Conservation (phyloP, 1,284 basidiomycete species). For the Cutaneotrichosporon sp. region DNA sequence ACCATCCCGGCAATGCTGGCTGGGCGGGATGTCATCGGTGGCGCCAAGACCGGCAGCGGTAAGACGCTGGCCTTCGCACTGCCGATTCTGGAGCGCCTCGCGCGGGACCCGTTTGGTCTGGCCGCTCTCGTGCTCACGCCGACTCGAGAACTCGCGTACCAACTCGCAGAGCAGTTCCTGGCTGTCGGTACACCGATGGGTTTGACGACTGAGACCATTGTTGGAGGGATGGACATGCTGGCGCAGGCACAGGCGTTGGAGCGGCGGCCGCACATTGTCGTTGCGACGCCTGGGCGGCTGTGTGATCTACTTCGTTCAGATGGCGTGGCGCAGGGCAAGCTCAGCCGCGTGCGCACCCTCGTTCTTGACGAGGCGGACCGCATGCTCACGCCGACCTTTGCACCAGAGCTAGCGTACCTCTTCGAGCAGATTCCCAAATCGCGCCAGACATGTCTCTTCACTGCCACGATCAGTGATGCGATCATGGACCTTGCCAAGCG, state of each 20-base stretch:
- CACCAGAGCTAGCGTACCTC: conserved; percentile 74
- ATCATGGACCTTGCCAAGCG: conserved; percentile 75
- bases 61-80: conserved; percentile 97
- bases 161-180: conserved; percentile 92
- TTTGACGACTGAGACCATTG: conserved; percentile 77
- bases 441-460: conserved; percentile 93
- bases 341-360: conserved; percentile 78
- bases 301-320: conserved; percentile 84
- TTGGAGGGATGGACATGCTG: conserved; percentile 99
- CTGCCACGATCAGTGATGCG: conserved; percentile 84
- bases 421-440: conserved; percentile 75
- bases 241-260: conserved; percentile 82
- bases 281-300: conserved; percentile 93
- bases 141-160: conserved; percentile 91
- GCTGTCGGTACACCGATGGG: conserved; percentile 80
- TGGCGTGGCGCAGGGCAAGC: conserved; percentile 67
- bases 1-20: conserved; percentile 82
- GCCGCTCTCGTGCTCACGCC: conserved; percentile 91
- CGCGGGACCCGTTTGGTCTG: conserved; percentile 85
- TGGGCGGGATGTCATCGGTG: conserved; percentile 89
- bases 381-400: conserved; percentile 83
- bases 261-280: conserved; percentile 82
- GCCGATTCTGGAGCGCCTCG: conserved; percentile 86
- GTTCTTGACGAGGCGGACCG: conserved; percentile 97
- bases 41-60: conserved; percentile 95